A percentile compares a stretch with the other conserved stretches of the same genome.
Conservation (phyloP, 2,329 filamentous ascomycete species). For the Rhexocercosporidium sp. region DNA sequence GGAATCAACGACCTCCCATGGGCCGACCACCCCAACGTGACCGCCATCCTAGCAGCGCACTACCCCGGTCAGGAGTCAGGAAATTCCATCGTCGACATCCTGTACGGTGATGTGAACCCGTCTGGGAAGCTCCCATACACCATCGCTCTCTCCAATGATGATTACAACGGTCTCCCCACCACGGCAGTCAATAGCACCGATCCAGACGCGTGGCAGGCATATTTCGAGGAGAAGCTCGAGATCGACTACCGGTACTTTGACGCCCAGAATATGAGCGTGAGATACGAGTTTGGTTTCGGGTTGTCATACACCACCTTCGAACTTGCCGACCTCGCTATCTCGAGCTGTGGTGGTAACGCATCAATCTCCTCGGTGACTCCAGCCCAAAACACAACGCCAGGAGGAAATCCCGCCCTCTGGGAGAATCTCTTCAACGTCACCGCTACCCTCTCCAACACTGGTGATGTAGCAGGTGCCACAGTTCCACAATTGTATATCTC, state of each 20-base stretch:
- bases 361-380: slow-evolving; percentile 11
- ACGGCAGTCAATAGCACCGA: slow-evolving; percentile 66
- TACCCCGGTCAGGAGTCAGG: slow-evolving; percentile 85
- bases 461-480: slow-evolving; percentile 63
- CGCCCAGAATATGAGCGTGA: slow-evolving; percentile 40
- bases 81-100: slow-evolving; percentile 74
- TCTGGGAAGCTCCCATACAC: slow-evolving; percentile 69
- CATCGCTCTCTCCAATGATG: slow-evolving; percentile 58
- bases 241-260: slow-evolving; percentile 60
- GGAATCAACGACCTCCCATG: slow-evolving; percentile 64
- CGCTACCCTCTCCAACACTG: slow-evolving; percentile 67
- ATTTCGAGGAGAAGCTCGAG: slow-evolving; percentile 52
- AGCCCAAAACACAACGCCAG: slow-evolving; percentile 20
- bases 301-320: slow-evolving; percentile 78
- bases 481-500: slow-evolving; percentile 65
- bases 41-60: slow-evolving; percentile 78
- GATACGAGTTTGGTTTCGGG: slow-evolving; percentile 50
- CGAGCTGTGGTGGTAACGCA: not conserved
- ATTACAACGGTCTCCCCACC: slow-evolving; percentile 57
- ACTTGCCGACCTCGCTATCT: slow-evolving; percentile 60
- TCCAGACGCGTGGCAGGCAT: slow-evolving; percentile 64
- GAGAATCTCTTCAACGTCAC: slow-evolving; percentile 54
- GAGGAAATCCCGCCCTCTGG: slow-evolving; percentile 32
- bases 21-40: slow-evolving; percentile 73
- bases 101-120: slow-evolving; percentile 77